Conservation (phyloP, 2,329 filamentous ascomycete genomes). For the Magnaporthales sp. region DNA sequence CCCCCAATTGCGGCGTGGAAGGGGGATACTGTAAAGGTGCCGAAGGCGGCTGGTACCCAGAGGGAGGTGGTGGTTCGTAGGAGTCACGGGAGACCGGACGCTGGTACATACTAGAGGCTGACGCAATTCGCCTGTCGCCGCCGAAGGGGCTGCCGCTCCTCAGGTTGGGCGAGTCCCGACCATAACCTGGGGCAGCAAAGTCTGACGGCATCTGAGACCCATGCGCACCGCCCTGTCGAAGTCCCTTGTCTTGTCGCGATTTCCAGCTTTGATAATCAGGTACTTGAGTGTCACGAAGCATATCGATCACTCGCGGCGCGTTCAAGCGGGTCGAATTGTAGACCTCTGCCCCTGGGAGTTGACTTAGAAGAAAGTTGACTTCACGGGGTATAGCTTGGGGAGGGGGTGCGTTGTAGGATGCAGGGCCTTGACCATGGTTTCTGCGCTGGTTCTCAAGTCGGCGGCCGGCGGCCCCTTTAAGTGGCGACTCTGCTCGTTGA, state of each 20-base stretch:
- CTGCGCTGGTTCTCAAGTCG: conserved; percentile 71
- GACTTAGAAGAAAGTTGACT: conserved; percentile 56
- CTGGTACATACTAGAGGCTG: conserved; percentile 35
- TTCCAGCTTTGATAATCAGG: conserved; percentile 53
- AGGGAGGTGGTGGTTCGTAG: conserved; percentile 27
- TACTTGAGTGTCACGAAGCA: conserved; percentile 61
- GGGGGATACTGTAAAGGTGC: conserved; percentile 19
- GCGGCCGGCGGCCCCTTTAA: conserved; percentile 83
- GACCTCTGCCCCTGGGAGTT: conserved; percentile 63
- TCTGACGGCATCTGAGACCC: conserved; percentile 36
- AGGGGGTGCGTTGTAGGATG: conserved; percentile 26
- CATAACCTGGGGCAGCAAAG: conserved; percentile 20
- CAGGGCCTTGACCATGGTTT: conserved; percentile 38
- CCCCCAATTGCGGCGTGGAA: too few relatives aligned
- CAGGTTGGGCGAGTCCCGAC: conserved; percentile 12
- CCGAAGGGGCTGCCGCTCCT: conserved; percentile 41
- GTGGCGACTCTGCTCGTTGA: conserved; percentile 78
- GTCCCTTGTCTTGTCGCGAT: conserved; percentile 15
- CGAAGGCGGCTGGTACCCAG: neutral
- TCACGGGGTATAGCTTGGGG: conserved; percentile 62
- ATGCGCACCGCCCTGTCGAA: conserved; percentile 17
- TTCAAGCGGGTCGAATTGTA: conserved; percentile 67
- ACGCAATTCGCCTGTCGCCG: conserved; percentile 25
- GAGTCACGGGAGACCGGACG: conserved; percentile 37
- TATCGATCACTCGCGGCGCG: conserved; percentile 59